Percentiles rank a stretch among this genome's conserved stretches.
Evolutionary conservation across 495 filamentous ascomycete genomes (phyloP).

Genomic region (Margaritispora aquatica): DNA sequence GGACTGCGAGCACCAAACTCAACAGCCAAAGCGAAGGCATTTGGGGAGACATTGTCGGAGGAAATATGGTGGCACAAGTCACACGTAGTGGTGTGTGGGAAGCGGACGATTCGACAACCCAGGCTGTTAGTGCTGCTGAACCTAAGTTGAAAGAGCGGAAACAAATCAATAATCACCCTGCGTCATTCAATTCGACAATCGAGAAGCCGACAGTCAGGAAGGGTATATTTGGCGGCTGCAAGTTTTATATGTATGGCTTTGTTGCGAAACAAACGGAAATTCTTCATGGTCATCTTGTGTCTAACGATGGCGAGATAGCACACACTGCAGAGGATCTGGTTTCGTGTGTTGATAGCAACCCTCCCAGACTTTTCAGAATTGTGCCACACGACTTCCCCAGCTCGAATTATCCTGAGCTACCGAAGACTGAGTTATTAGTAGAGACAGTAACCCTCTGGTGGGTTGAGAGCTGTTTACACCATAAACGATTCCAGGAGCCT

Average conservation of each 20-base stretch:
- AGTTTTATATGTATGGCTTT: slow-evolving; percentile 65
- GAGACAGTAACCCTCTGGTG: slow-evolving; percentile 80
- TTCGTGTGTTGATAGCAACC: slow-evolving; percentile 23
- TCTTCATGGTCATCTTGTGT: slow-evolving; percentile 35
- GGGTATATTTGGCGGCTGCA: slow-evolving; percentile 47
- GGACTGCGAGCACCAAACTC: slow-evolving; percentile 73
- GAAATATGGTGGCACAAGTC: slow-evolving; percentile 18
- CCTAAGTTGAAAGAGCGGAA: not conserved
- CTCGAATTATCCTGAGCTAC: slow-evolving; percentile 7
- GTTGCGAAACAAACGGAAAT: slow-evolving; percentile 32
- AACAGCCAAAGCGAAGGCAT: slow-evolving; percentile 72
- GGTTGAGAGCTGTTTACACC: slow-evolving; percentile 79
- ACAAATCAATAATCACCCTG: not conserved
- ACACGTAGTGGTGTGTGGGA: slow-evolving; percentile 20
- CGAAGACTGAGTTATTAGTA: slow-evolving; percentile 4
- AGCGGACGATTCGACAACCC: not conserved
- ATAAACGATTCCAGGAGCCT: slow-evolving; percentile 65
- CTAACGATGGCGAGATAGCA: slow-evolving; percentile 39
- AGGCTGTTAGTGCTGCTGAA: slow-evolving; percentile 8
- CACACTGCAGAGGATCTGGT: slow-evolving; percentile 36
- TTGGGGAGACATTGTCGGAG: slow-evolving; percentile 80
- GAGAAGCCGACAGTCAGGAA: not conserved
- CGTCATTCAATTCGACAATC: not conserved
- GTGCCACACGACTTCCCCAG: slow-evolving; percentile 38
- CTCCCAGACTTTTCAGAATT: slow-evolving; percentile 36